Evolutionary conservation across 2,329 filamentous ascomycete genomes (phyloP), one percentile per base, ranked within the genome.

Genomic region (Aspergillus sp.): DNA sequence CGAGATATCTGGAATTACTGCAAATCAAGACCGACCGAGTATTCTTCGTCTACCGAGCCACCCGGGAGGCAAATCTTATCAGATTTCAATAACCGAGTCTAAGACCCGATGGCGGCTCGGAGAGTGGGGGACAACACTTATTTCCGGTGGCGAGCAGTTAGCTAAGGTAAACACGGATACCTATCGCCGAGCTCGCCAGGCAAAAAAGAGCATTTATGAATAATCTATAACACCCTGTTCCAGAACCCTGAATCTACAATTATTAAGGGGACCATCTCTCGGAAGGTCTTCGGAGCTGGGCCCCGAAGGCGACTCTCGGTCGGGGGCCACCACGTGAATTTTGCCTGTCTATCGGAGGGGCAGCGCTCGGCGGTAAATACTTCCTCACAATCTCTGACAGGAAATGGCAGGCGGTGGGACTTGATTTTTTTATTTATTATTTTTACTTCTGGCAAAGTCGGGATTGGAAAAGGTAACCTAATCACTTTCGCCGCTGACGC

Each of bases 1-100:
- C 15, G 34, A 15, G 34, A 37, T 42, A 42, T 20, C 20, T 20
- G 40, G n/a, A 20, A 42, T 42, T 20, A 42, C n/a, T 30, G 40
- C 40, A 37, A 37, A 37, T 37, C 34, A 37, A 37, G n/a, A 15
- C 15, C 15, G 15, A 37, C 34, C 15, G 15, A 37, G 34, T 15
- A 37, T 15, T 37, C 34, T 13, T 15, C 34, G 12, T 49, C 34
- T 44, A 20, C 20, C 20, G 20, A 27, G 50, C 39, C 56, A 48
- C 12, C 40, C 57, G 13, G 41, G 17, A 30, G 20, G 37, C 40
- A 19, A 51, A 61, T 61, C 60, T 61, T 61, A 61, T 61, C 60
- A 56, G 57, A 61, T 60, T 54, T 49, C 46, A 54, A 39, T 17
- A 50, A 22, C 56, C 56, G 51, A 50, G 22, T 34, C 51, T 39